These are phyloP conservation scores for Colletotrichum sp. DNA, from an alignment of 2,329 filamentous ascomycete species.

Conservation along the genomic window DNA sequence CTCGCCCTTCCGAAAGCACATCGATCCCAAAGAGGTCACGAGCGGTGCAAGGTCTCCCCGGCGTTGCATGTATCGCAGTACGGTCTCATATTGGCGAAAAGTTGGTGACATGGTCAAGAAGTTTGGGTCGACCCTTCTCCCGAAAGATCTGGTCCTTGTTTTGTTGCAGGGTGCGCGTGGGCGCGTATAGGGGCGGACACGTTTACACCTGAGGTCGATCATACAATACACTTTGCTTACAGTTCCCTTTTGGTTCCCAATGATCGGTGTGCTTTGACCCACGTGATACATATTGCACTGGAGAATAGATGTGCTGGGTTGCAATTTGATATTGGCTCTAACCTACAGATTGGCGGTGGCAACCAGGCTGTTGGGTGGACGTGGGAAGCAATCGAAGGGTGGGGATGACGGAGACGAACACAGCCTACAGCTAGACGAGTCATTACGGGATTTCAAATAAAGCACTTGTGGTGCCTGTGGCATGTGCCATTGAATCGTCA, in stretches of 20 bases:
- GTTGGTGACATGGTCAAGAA: slow-evolving; percentile 60
- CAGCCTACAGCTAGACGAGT: neutral
- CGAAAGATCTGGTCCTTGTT: slow-evolving; percentile 55
- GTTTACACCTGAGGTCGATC: slow-evolving; percentile 60
- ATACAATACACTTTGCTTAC: slow-evolving; percentile 59
- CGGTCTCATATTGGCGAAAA: slow-evolving; percentile 64
- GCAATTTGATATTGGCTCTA: neutral
- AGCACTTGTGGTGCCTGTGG: neutral
- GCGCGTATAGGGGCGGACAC: slow-evolving; percentile 52
- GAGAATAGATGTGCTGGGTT: neutral
- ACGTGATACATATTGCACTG: neutral
- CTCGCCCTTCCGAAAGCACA: slow-evolving; percentile 39
- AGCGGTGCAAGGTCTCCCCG: slow-evolving; percentile 46
- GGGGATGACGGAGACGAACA: neutral
- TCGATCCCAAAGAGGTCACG: slow-evolving; percentile 51
- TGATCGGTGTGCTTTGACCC: neutral
- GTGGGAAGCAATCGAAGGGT: too few relatives aligned
- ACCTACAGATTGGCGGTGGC: neutral
- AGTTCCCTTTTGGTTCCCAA: neutral
- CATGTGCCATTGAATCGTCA: neutral
- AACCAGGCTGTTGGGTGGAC: neutral
- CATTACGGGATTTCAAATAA: neutral
- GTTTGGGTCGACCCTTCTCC: slow-evolving; percentile 54
- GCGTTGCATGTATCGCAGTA: slow-evolving; percentile 54
- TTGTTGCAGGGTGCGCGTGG: slow-evolving; percentile 55